phyloP scores from a whole-genome alignment of 73 alveolate genomes.

The Tetrahymena malaccensis region DNA sequence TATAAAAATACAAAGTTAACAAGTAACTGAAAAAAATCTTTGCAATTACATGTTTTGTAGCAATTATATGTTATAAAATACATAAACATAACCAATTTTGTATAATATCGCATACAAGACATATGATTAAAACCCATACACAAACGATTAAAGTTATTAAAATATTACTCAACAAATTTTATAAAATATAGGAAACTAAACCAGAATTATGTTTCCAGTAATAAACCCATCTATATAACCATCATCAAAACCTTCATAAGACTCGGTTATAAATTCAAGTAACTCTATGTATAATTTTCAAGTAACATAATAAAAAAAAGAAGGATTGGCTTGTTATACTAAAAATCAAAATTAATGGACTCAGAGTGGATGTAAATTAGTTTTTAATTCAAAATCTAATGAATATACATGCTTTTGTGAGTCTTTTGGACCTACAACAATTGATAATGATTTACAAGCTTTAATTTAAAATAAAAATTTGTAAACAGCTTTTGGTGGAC shows the following conservation, averaged over 20 bases:
- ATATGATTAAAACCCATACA: not conserved
- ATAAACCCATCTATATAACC: not conserved
- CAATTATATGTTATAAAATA: not conserved
- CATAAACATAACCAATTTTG: not conserved
- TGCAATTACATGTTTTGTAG: not conserved
- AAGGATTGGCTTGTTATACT: not conserved
- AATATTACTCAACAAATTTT: not conserved
- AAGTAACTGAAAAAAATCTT: not conserved
- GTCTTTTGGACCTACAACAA: not conserved
- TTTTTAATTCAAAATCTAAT: not conserved
- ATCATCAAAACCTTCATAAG: not conserved
- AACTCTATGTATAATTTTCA: not conserved
- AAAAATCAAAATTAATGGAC: not conserved
- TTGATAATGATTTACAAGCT: not conserved
- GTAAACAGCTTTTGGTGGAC: not conserved
- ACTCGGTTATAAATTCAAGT: not conserved
- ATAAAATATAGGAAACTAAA: not conserved
- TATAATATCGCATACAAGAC: not conserved
- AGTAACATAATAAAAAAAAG: not conserved
- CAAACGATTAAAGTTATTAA: not conserved
- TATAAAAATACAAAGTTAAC: not conserved
- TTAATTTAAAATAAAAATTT: not conserved
- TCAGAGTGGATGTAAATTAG: not conserved
- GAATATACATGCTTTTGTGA: not conserved
- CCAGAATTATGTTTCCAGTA: not conserved